These are phyloP conservation scores for Pseudevernia furfuracea DNA, from an alignment of 495 filamentous ascomycete genomes.

Conservation along the genomic window DNA sequence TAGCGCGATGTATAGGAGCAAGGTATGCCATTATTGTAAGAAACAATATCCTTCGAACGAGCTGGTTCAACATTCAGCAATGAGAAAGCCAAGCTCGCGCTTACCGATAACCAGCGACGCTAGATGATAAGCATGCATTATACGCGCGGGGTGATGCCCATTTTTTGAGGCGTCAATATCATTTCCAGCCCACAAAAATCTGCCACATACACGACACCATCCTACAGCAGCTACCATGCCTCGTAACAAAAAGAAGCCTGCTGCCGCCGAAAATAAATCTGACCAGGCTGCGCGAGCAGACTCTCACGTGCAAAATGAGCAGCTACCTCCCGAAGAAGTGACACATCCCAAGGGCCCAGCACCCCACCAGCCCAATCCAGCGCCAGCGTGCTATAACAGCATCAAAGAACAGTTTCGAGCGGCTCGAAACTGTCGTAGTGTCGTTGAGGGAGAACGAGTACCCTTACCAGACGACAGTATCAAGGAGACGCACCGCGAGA, in stretches of 20 bases:
- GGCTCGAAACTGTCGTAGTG: too few relatives aligned
- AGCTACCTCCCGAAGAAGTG: not conserved
- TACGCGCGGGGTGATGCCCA: constrained; percentile 8
- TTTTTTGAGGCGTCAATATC: not conserved
- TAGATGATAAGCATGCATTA: constrained; percentile 16
- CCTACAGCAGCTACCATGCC: not conserved
- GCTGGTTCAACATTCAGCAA: not conserved
- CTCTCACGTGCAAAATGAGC: not conserved
- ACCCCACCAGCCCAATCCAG: not conserved
- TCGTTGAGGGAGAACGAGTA: not conserved
- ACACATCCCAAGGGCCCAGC: not conserved
- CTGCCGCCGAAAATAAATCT: not conserved
- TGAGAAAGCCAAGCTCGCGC: not conserved
- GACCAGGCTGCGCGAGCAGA: not conserved
- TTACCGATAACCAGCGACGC: constrained; percentile 9
- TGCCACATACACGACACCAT: not conserved
- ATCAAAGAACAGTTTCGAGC: not conserved
- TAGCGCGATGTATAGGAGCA: constrained; percentile 86
- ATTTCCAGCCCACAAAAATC: not conserved
- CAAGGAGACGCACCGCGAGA: not conserved
- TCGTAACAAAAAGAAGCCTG: not conserved
- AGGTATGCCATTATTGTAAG: constrained; percentile 72
- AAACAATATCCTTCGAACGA: too few relatives aligned
- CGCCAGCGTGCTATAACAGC: not conserved
- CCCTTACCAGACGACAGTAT: not conserved